Conservation (phyloP, 106 monocot genomes). For the Allium sativum region DNA sequence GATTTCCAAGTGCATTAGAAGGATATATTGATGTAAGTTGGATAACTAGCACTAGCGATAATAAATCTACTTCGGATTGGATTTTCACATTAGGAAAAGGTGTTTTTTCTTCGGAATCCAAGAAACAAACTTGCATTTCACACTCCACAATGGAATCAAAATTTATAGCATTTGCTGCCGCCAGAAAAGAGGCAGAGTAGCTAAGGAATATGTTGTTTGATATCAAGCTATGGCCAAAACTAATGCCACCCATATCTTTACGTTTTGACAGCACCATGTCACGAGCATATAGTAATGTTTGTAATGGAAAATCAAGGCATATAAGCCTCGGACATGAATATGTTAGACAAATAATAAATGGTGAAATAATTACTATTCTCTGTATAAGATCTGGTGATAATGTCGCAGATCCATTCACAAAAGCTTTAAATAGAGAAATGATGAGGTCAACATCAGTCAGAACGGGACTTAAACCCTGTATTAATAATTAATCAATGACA, state of each 20-base stretch:
- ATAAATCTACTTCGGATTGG: slow-evolving; percentile 5
- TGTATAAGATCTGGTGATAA: slow-evolving; percentile 1
- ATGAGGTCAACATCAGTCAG: not conserved
- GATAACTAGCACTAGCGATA: not conserved
- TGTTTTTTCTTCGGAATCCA: not conserved
- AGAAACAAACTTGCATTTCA: slow-evolving; percentile 6
- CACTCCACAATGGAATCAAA: slow-evolving; percentile 6
- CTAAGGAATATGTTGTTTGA: slow-evolving; percentile 2
- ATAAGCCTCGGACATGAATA: slow-evolving; percentile 1
- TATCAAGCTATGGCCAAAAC: slow-evolving; percentile 3
- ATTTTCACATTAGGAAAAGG: not conserved
- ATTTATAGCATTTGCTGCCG: not conserved
- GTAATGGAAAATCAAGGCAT: slow-evolving; percentile 2
- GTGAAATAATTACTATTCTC: not conserved
- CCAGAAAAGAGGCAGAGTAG: slow-evolving; percentile 3
- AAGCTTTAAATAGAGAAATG: not conserved
- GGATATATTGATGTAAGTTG: slow-evolving; percentile 8
- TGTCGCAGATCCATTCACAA: not conserved
- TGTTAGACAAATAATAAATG: not conserved
- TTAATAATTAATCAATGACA: not conserved
- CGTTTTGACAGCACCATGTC: slow-evolving; percentile 1
- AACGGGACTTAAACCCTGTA: not conserved
- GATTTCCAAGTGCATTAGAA: not conserved
- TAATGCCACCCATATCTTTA: not conserved
- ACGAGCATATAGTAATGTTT: not conserved